These are phyloP conservation scores for Globisporangium iwayamae DNA, from an alignment of 352 stramenopile species.

Conservation along the genomic window DNA sequence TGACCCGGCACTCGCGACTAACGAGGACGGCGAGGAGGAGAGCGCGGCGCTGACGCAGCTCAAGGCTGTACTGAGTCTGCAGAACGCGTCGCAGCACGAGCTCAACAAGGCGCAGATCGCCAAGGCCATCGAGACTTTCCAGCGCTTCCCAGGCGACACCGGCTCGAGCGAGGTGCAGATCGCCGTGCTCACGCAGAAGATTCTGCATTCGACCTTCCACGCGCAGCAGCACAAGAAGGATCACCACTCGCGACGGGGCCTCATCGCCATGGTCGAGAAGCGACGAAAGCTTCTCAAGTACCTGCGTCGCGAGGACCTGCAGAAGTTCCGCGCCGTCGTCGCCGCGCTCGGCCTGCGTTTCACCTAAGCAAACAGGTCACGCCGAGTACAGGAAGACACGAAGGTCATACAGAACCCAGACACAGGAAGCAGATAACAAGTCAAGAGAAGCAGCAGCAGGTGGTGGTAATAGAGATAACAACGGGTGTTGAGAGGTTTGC, in stretches of 20 bases:
- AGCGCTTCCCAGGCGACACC: conserved; percentile 83
- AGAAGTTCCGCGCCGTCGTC: conserved; percentile 78
- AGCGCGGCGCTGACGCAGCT: conserved; percentile 41
- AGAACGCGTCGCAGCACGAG: conserved; percentile 78
- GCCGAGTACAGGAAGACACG: too few species aligned
- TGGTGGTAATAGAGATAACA: conserved; percentile 3
- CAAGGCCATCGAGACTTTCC: conserved; percentile 79
- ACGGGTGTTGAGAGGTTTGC: conserved; percentile 3
- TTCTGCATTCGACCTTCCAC: conserved; percentile 72
- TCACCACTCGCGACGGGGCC: conserved; percentile 79
- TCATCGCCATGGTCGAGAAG: conserved; percentile 86
- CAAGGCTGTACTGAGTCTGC: conserved; percentile 66
- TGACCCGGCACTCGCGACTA: conserved; percentile 32
- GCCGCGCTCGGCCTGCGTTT: conserved; percentile 74
- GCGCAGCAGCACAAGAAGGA: conserved; percentile 83
- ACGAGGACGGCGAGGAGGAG: conserved; percentile 30
- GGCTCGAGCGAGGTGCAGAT: conserved; percentile 86
- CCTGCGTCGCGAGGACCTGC: conserved; percentile 74
- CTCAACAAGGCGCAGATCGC: conserved; percentile 82
- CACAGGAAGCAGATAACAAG: background rate
- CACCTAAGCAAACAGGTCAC: conserved; percentile 31
- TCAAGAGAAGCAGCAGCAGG: background rate
- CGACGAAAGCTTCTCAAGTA: conserved; percentile 86
- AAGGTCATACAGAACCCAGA: background rate
- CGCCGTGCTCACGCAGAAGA: conserved; percentile 84